Percentiles rank a stretch among this genome's conserved stretches.
These are phyloP conservation scores for Penicillium waksmanii DNA, from an alignment of 495 filamentous ascomycete genomes.

Conservation along the genomic window DNA sequence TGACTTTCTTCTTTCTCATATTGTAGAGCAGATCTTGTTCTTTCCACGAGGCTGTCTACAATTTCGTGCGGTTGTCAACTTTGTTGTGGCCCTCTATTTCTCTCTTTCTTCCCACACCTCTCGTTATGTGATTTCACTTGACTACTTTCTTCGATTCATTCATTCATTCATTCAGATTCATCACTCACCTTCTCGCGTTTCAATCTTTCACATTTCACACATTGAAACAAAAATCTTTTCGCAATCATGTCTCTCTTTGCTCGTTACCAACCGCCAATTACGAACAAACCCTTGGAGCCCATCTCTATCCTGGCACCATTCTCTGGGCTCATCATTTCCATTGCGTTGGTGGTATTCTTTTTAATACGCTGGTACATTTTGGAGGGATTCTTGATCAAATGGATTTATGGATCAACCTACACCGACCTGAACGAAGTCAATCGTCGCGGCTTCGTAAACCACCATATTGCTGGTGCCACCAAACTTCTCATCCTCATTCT, in stretches of 20 bases:
- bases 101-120: no score
- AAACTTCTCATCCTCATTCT: conserved; percentile 48
- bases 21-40: neutral
- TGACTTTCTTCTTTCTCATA: neutral
- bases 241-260: neutral
- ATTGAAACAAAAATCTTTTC: neutral
- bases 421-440: conserved; percentile 38
- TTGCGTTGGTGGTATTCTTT: conserved; percentile 47
- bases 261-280: neutral
- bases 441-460: conserved; percentile 53
- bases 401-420: conserved; percentile 42
- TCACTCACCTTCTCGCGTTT: neutral
- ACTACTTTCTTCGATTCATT: no score
- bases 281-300: conserved; percentile 11
- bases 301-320: conserved; percentile 49
- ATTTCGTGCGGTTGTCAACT: no score
- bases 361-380: conserved; percentile 47
- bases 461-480: conserved; percentile 51
- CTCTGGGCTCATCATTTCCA: conserved; percentile 47
- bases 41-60: neutral
- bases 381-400: conserved; percentile 44
- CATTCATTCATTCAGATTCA: no score
- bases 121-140: no score
- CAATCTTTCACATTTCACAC: neutral
- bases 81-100: no score